phyloP scores from a whole-genome alignment of 208 protist species.

The Wallacemonas sp. region DNA sequence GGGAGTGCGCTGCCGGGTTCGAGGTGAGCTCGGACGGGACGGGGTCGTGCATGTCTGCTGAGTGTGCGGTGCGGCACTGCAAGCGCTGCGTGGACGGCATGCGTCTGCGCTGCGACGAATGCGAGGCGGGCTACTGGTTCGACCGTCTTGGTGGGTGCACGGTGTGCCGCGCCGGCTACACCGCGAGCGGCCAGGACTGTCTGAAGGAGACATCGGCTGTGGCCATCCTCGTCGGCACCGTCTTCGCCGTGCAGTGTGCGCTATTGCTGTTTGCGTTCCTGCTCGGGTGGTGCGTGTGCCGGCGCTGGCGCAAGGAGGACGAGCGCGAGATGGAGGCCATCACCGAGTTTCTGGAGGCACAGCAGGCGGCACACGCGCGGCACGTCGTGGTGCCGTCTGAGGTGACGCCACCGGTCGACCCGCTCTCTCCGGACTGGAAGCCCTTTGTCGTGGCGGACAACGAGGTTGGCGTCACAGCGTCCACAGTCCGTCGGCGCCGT shows the following conservation, averaged over 20 bases:
- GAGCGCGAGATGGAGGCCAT: not conserved
- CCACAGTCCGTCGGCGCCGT: too few species aligned
- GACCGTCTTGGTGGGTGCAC: slow-evolving; percentile 2
- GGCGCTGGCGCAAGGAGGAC: slow-evolving; percentile 4
- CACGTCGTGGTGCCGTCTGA: too few species aligned
- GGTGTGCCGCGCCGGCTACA: slow-evolving; percentile 1
- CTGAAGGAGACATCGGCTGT: not conserved
- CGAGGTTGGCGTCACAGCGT: too few species aligned
- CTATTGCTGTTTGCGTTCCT: slow-evolving; percentile 8
- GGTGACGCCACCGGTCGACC: too few species aligned
- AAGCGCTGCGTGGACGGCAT: not conserved
- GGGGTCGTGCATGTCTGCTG: not conserved
- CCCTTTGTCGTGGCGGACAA: too few species aligned
- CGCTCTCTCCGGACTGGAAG: too few species aligned
- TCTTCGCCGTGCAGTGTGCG: slow-evolving; percentile 1
- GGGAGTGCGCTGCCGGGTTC: not conserved
- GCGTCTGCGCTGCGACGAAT: not conserved
- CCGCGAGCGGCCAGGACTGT: not conserved
- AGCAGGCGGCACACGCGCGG: too few species aligned
- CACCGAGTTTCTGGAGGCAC: not conserved
- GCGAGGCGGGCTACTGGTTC: slow-evolving; percentile 9
- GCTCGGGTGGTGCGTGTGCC: slow-evolving; percentile 9
- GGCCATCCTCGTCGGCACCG: not conserved
- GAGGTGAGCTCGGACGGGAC: not conserved
- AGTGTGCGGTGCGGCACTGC: slow-evolving; percentile 6